Conservation (phyloP, 768 basidiomycete genomes). For the Termitomyces sp. region DNA sequence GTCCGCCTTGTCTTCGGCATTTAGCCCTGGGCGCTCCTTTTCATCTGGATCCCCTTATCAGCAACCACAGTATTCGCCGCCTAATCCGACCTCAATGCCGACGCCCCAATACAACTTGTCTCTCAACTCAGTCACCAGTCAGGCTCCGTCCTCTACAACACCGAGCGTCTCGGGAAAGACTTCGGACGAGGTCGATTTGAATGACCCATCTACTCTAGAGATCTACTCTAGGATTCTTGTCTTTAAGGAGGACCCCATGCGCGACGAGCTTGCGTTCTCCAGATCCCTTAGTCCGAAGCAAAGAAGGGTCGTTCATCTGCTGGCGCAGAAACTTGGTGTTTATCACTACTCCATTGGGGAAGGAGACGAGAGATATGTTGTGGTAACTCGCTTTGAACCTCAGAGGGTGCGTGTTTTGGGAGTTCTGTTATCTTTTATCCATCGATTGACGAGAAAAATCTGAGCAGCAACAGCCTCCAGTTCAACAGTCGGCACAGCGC, state of each 20-base stretch:
- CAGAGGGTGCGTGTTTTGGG: conserved; percentile 54
- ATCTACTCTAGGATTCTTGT: conserved; percentile 95
- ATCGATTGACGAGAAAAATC: conserved; percentile 6
- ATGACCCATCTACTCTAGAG: conserved; percentile 92
- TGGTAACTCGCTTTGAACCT: conserved; percentile 88
- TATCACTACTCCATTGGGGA: conserved; percentile 93
- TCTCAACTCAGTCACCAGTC: conserved; percentile 41
- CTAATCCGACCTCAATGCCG: conserved; percentile 42
- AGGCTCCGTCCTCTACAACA: conserved; percentile 50
- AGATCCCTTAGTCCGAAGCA: conserved; percentile 79
- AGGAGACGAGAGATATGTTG: conserved; percentile 89
- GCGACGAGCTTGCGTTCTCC: conserved; percentile 97
- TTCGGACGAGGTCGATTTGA: conserved; percentile 82
- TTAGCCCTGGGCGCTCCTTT: conserved; percentile 71
- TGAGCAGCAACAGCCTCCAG: conserved; percentile 30
- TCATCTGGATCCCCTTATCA: conserved; percentile 59
- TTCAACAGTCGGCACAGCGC: conserved; percentile 37
- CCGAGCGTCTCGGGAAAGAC: conserved; percentile 63
- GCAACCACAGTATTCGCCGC: conserved; percentile 62
- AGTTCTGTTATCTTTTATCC: not conserved
- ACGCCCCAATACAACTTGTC: conserved; percentile 37
- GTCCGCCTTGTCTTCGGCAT: conserved; percentile 49
- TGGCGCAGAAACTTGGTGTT: conserved; percentile 94
- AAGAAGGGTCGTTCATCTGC: conserved; percentile 87
- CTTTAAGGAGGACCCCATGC: conserved; percentile 97